Evolutionary conservation across 2,329 filamentous ascomycete genomes (phyloP).

Genomic region (Trichoderma sp.): DNA sequence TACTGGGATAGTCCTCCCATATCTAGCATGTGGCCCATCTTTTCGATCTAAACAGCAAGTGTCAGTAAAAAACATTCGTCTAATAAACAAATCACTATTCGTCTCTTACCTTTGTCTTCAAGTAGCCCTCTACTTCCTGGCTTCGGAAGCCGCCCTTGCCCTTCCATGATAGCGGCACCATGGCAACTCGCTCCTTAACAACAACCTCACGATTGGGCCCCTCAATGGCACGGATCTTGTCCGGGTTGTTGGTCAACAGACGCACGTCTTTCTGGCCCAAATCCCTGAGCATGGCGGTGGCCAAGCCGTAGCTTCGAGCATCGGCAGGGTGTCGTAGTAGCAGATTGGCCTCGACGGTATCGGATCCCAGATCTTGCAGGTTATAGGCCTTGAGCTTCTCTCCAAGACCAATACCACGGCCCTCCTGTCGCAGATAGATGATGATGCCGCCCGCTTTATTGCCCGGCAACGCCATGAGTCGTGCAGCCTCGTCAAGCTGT

Average conservation of each 20-base stretch:
- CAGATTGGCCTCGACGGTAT: slow-evolving; percentile 95
- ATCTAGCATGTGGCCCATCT: slow-evolving; percentile 80
- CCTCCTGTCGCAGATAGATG: slow-evolving; percentile 93
- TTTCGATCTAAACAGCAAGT: slow-evolving; percentile 62
- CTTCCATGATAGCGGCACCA: slow-evolving; percentile 94
- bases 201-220: slow-evolving; percentile 84
- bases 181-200: slow-evolving; percentile 86
- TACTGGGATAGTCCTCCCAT: slow-evolving; percentile 39
- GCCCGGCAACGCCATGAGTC: slow-evolving; percentile 77
- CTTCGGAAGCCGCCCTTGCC: slow-evolving; percentile 80
- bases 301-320: slow-evolving; percentile 91
- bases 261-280: slow-evolving; percentile 76
- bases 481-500: slow-evolving; percentile 92
- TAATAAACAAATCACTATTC: slow-evolving; percentile 13
- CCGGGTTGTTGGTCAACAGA: slow-evolving; percentile 92
- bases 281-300: slow-evolving; percentile 89
- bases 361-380: slow-evolving; percentile 91
- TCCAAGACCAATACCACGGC: slow-evolving; percentile 87
- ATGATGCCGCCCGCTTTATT: slow-evolving; percentile 77
- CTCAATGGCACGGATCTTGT: slow-evolving; percentile 93
- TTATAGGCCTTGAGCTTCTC: slow-evolving; percentile 99
- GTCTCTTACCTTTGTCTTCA: slow-evolving; percentile 83
- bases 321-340: slow-evolving; percentile 89
- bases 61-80: slow-evolving; percentile 24
- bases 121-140: slow-evolving; percentile 86